Evolutionary conservation across 208 protist species (phyloP), one percentile per base, ranked within the genome.

Genomic region (Leishmania gerbilli): DNA sequence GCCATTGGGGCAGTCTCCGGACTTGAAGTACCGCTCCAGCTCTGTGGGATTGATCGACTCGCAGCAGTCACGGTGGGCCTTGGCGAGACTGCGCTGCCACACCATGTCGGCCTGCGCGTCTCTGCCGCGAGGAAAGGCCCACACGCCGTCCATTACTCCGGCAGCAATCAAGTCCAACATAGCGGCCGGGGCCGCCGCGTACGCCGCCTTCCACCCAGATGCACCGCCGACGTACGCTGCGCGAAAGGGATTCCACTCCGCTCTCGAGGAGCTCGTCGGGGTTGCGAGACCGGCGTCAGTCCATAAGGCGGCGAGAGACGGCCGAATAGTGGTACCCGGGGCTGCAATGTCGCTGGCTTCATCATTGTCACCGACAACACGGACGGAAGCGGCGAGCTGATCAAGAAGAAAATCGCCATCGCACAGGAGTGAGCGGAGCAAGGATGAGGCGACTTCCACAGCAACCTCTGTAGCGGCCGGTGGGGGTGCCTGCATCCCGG

Each of bases 21-120:
- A 60, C 49, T 80, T 83, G 40, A 93, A 67, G 79, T 88, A 93
- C 3, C 56, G 71, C 79, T 88, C 84, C 56, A 95, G 40, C 42
- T 91, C 83, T 21, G 77, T 31, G 1, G 83, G 58, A 1, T 83
- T 80, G 77, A 87, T 72, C 37, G 47, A 19, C 37, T 78, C 40
- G 64, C 82, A 85, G 58, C 74, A 67, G 40, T 78, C 69, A 45
- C 71, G 82, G 56, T 81, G 82, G 5, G 82, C 82, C 51, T 67
- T 74, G 15, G 6, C 34, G 31, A 78, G 79, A 31, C 71, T 71
- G 17, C 72, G 69, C 8, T 55, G 42, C 77, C 68, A 78, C 37
- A 81, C 71, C 24, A 24, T 37, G 27, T 56, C 58, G 45, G 21
- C 11, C 2, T 78, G 55, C 37, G 60, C 31, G 65, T 67, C 40